These are phyloP conservation scores for Neurospora sp. DNA, from an alignment of 2,329 filamentous ascomycete species.

Conservation along the genomic window DNA sequence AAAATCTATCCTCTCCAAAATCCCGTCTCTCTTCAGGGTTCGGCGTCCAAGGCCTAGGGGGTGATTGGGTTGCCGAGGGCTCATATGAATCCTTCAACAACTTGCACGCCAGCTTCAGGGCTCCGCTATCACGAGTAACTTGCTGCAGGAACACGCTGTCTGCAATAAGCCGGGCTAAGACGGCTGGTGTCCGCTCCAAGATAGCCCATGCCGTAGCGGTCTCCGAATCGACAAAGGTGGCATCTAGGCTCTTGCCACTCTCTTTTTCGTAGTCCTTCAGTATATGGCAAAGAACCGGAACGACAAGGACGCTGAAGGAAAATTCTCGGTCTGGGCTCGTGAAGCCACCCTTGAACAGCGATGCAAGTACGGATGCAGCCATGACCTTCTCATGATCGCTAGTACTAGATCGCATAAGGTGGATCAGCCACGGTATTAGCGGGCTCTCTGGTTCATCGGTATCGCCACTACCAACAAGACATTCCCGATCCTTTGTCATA, in stretches of 20 bases:
- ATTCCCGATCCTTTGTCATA: neutral
- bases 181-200: constrained; percentile 60
- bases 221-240: constrained; percentile 27
- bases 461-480: constrained; percentile 16
- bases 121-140: constrained; percentile 60
- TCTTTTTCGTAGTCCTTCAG: constrained; percentile 41
- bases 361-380: constrained; percentile 59
- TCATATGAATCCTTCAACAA: constrained; percentile 43
- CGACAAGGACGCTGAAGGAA: constrained; percentile 54
- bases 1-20: constrained; percentile 8
- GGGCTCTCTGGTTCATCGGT: constrained; percentile 57
- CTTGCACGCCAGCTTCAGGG: constrained; percentile 34
- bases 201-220: constrained; percentile 39
- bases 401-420: constrained; percentile 44
- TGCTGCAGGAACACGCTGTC: constrained; percentile 74
- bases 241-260: constrained; percentile 24
- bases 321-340: constrained; percentile 54
- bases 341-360: constrained; percentile 58
- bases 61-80: constrained; percentile 25
- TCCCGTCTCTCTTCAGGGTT: constrained; percentile 14
- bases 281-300: constrained; percentile 60
- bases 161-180: constrained; percentile 68
- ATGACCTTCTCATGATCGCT: constrained; percentile 51
- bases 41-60: constrained; percentile 28
- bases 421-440: constrained; percentile 63